These are phyloP conservation scores for Gremmenia infestans DNA, from an alignment of 2,329 filamentous ascomycete genomes.

Conservation along the genomic window DNA sequence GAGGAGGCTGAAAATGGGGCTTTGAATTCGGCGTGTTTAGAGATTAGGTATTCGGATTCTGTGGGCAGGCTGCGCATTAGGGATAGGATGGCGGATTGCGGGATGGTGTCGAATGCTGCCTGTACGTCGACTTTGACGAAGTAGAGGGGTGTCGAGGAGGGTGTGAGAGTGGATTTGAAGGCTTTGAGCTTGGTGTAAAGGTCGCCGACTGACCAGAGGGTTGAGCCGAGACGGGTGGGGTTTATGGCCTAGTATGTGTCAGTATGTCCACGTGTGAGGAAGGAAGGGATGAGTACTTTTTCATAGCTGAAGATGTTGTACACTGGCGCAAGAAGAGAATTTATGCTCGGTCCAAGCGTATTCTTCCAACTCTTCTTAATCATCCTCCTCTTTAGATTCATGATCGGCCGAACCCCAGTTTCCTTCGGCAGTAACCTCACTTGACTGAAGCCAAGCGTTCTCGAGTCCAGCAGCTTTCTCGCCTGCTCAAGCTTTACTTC, in stretches of 20 bases:
- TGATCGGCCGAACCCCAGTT: slow-evolving; percentile 72
- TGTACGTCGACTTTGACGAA: slow-evolving; percentile 92
- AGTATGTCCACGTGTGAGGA: slow-evolving; percentile 7
- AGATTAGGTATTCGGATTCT: slow-evolving; percentile 62
- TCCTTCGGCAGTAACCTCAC: slow-evolving; percentile 80
- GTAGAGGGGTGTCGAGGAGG: slow-evolving; percentile 51
- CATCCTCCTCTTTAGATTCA: slow-evolving; percentile 70
- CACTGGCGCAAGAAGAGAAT: slow-evolving; percentile 65
- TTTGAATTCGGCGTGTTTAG: slow-evolving; percentile 69
- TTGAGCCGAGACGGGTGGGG: slow-evolving; percentile 64
- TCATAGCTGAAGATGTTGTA: slow-evolving; percentile 76
- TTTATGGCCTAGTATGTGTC: slow-evolving; percentile 37
- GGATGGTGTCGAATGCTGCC: slow-evolving; percentile 92
- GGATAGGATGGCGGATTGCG: slow-evolving; percentile 66
- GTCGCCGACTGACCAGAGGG: slow-evolving; percentile 76
- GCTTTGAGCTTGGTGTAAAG: slow-evolving; percentile 67
- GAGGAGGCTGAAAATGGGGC: slow-evolving; percentile 32
- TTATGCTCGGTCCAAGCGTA: slow-evolving; percentile 60
- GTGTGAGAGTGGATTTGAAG: slow-evolving; percentile 55
- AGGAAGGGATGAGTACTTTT: slow-evolving; percentile 45
- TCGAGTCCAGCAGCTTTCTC: slow-evolving; percentile 51
- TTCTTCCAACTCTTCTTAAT: slow-evolving; percentile 49
- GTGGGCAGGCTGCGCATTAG: slow-evolving; percentile 56
- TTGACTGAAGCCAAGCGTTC: slow-evolving; percentile 69
- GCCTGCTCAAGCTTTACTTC: slow-evolving; percentile 60